phyloP scores from a whole-genome alignment of 768 basidiomycete species.

The Lactifluus rugatus region DNA sequence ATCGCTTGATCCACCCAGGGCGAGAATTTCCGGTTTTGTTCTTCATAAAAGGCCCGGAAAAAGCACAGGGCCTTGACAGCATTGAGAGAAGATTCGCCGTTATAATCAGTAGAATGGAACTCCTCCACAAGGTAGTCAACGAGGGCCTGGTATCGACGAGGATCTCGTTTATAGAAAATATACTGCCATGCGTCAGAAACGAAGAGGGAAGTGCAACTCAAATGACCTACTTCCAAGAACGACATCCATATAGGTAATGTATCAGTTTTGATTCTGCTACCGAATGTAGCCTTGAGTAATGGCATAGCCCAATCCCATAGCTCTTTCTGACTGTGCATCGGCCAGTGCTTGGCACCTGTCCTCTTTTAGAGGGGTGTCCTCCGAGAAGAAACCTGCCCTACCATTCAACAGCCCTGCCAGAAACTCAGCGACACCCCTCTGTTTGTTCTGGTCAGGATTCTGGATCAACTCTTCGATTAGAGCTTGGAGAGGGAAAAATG shows the following conservation, averaged over 20 bases:
- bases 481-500: slow-evolving; percentile 52
- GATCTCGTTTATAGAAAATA: slow-evolving; percentile 69
- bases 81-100: slow-evolving; percentile 76
- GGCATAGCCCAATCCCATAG: slow-evolving; percentile 80
- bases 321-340: slow-evolving; percentile 49
- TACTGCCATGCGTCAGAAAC: slow-evolving; percentile 37
- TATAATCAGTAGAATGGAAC: slow-evolving; percentile 62
- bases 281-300: slow-evolving; percentile 53
- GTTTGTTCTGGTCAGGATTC: slow-evolving; percentile 76
- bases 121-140: slow-evolving; percentile 62
- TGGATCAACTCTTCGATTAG: slow-evolving; percentile 52
- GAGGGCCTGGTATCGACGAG: slow-evolving; percentile 70
- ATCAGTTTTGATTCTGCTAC: slow-evolving; percentile 70
- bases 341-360: slow-evolving; percentile 82
- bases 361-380: slow-evolving; percentile 2
- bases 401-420: slow-evolving; percentile 65
- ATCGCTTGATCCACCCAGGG: slow-evolving; percentile 68
- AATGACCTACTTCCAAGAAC: slow-evolving; percentile 51
- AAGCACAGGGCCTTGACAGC: slow-evolving; percentile 59
- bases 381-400: slow-evolving; percentile 17
- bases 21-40: slow-evolving; percentile 69
- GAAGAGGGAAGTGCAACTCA: not conserved
- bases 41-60: slow-evolving; percentile 62
- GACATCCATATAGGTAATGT: slow-evolving; percentile 73
- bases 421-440: slow-evolving; percentile 79